A percentile compares a stretch with the other conserved stretches of the same genome.
Conservation (phyloP, 2,329 filamentous ascomycete species). For the Fusarium sororula region DNA sequence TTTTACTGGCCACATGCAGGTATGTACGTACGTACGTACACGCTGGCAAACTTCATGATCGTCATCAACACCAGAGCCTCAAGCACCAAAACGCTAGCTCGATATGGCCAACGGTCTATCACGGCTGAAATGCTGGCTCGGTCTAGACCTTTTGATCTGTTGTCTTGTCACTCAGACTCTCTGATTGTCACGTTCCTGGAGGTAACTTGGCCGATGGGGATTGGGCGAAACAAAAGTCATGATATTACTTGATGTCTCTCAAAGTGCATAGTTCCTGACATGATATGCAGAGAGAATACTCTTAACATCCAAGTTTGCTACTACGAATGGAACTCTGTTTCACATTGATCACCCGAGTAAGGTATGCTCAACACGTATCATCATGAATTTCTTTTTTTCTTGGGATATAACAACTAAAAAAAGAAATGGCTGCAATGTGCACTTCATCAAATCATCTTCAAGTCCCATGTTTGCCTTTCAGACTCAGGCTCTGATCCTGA, state of each 20-base stretch:
- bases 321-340: neutral
- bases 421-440: conserved; percentile 29
- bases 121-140: neutral
- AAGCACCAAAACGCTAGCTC: conserved; percentile 22
- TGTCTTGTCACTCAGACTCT: neutral
- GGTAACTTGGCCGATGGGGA: neutral
- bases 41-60: conserved; percentile 30
- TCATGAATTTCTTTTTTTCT: conserved; percentile 22
- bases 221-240: neutral
- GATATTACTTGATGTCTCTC: neutral
- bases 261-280: neutral
- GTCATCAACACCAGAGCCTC: conserved; percentile 33
- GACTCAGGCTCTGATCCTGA: neutral
- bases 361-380: neutral
- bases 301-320: neutral
- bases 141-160: conserved; percentile 8
- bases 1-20: neutral
- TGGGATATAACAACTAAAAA: conserved; percentile 37
- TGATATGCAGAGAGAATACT: neutral
- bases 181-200: conserved; percentile 11
- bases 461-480: neutral
- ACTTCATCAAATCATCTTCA: conserved; percentile 30
- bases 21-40: neutral
- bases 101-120: conserved; percentile 4
- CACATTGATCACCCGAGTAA: neutral